phyloP scores from a whole-genome alignment of 208 protist genomes.

The Phytomonas francai region DNA sequence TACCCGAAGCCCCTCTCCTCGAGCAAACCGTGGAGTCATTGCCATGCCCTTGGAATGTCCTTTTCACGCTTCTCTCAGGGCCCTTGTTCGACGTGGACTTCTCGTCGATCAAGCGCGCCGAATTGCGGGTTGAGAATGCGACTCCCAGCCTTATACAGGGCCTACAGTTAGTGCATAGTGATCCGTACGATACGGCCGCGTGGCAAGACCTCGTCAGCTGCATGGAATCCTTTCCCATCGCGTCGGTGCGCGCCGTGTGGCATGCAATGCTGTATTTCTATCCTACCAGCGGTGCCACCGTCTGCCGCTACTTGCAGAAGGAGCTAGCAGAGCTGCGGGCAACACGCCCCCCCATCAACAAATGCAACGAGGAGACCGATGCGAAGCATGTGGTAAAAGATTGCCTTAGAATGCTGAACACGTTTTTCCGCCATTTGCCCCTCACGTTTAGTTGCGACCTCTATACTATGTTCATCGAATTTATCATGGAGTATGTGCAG shows the following conservation, averaged over 20 bases:
- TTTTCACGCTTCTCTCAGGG: slow-evolving; percentile 38
- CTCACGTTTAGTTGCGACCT: slow-evolving; percentile 57
- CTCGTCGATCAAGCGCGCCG: slow-evolving; percentile 14
- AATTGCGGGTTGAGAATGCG: slow-evolving; percentile 47
- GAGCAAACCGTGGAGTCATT: slow-evolving; percentile 38
- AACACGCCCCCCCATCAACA: slow-evolving; percentile 25
- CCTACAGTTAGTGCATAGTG: slow-evolving; percentile 36
- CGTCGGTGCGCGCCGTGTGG: slow-evolving; percentile 56
- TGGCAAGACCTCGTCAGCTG: slow-evolving; percentile 59
- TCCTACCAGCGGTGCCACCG: slow-evolving; percentile 51
- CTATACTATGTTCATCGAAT: slow-evolving; percentile 71
- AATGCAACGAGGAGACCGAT: slow-evolving; percentile 52
- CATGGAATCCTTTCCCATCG: slow-evolving; percentile 59
- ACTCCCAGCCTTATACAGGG: slow-evolving; percentile 35
- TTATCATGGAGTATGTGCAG: slow-evolving; percentile 46
- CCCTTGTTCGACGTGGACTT: slow-evolving; percentile 20
- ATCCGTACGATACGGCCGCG: slow-evolving; percentile 49
- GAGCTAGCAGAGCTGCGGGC: slow-evolving; percentile 47
- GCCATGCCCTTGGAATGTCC: slow-evolving; percentile 71
- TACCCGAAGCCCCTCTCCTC: slow-evolving; percentile 33
- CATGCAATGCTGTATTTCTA: slow-evolving; percentile 63
- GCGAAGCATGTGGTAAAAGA: slow-evolving; percentile 44
- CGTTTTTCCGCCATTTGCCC: slow-evolving; percentile 76
- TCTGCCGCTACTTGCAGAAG: slow-evolving; percentile 35
- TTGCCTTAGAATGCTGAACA: slow-evolving; percentile 65